Evolutionary conservation across 73 alveolate genomes (phyloP).

Genomic region (Breviolum minutum): DNA sequence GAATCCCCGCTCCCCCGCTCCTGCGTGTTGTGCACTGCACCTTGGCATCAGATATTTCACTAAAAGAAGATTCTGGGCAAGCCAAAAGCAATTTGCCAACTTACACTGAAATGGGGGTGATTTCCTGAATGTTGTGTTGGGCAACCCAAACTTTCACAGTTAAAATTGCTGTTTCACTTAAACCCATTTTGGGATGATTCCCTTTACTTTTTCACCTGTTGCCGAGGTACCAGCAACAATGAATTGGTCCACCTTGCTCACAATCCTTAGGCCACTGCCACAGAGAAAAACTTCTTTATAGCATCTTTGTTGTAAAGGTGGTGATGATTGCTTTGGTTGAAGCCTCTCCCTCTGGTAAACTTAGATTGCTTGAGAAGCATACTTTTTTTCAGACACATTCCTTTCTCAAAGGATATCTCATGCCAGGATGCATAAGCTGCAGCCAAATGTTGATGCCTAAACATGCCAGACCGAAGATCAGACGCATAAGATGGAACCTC

Average conservation of each 20-base stretch:
- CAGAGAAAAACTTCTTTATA: neutral
- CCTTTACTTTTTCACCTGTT: neutral
- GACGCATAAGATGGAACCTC: slow-evolving; percentile 28
- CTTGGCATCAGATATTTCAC: no score
- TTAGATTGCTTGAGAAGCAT: no score
- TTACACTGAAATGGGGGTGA: no score
- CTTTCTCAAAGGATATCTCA: neutral
- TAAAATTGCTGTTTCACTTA: no score
- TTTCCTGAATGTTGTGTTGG: no score
- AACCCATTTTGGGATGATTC: no score
- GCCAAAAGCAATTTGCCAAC: no score
- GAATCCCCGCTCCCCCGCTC: neutral
- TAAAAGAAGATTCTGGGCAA: no score
- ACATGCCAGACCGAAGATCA: slow-evolving; percentile 29
- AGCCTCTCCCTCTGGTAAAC: no score
- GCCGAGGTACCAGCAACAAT: slow-evolving; percentile 3
- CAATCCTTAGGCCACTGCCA: neutral
- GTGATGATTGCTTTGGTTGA: neutral
- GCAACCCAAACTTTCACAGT: no score
- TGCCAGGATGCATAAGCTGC: slow-evolving; percentile 27
- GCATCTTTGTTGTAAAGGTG: neutral
- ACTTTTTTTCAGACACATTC: no score
- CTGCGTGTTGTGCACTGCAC: slow-evolving; percentile 34
- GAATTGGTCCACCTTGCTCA: neutral
- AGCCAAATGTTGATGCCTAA: slow-evolving; percentile 22